These are phyloP conservation scores for Acacia pycnantha DNA, from an alignment of 331 rosid species.

Conservation along the genomic window DNA sequence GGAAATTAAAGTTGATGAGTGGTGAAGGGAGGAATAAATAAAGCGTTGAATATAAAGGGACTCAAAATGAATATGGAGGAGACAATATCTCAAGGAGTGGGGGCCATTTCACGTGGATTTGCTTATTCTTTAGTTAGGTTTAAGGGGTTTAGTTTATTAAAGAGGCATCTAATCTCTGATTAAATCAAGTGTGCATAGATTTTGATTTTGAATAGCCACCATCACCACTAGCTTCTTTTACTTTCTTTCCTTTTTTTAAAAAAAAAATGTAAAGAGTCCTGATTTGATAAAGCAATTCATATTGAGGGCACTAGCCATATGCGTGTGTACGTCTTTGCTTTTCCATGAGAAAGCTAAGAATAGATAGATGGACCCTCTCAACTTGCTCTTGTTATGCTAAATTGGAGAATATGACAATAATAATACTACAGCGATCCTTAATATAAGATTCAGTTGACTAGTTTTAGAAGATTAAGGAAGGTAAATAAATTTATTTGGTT, in stretches of 20 bases:
- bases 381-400: not conserved
- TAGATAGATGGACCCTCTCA: slow-evolving; percentile 12
- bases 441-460: too few species aligned
- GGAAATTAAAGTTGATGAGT: not conserved
- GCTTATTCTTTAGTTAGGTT: slow-evolving; percentile 27
- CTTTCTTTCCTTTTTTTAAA: not conserved
- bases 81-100: slow-evolving; percentile 39
- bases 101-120: slow-evolving; percentile 49
- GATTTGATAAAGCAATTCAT: slow-evolving; percentile 22
- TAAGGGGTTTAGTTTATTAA: not conserved
- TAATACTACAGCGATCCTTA: too few species aligned
- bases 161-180: slow-evolving; percentile 29
- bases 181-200: slow-evolving; percentile 9
- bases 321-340: slow-evolving; percentile 11
- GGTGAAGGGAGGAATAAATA: slow-evolving; percentile 27
- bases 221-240: not conserved
- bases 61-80: not conserved
- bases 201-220: not conserved
- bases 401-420: not conserved
- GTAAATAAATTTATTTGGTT: too few species aligned
- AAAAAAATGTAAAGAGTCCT: slow-evolving; percentile 15
- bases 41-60: not conserved
- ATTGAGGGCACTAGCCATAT: slow-evolving; percentile 34
- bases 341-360: slow-evolving; percentile 21
- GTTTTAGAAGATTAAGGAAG: too few species aligned